phyloP scores from a whole-genome alignment of 495 filamentous ascomycete genomes.

The Saxispiralis lemnorum region DNA sequence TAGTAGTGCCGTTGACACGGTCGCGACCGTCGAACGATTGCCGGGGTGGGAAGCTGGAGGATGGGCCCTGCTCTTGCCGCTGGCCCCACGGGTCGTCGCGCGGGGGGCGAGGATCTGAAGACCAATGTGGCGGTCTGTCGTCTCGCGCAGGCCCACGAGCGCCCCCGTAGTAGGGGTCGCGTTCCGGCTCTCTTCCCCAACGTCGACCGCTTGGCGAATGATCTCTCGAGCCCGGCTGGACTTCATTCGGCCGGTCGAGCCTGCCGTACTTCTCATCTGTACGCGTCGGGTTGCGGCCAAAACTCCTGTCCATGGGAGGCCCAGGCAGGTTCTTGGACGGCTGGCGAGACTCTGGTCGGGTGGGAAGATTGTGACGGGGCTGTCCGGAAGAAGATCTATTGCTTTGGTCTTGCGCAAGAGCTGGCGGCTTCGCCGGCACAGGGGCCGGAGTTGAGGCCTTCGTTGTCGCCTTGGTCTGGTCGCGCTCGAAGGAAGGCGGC shows the following conservation, averaged over 20 bases:
- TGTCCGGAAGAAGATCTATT: too few relatives aligned
- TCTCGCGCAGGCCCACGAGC: slow-evolving; percentile 8
- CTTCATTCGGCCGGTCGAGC: slow-evolving; percentile 19
- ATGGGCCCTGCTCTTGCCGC: not conserved
- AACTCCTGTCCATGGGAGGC: slow-evolving; percentile 2
- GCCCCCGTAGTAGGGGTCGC: slow-evolving; percentile 4
- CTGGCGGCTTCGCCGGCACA: slow-evolving; percentile 4
- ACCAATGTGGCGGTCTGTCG: slow-evolving; percentile 14
- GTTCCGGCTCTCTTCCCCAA: slow-evolving; percentile 17
- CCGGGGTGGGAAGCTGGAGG: not conserved
- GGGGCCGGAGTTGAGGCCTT: slow-evolving; percentile 10
- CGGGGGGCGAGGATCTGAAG: slow-evolving; percentile 12
- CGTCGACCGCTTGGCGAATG: slow-evolving; percentile 16
- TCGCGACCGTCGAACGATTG: slow-evolving; percentile 4
- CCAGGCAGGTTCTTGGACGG: slow-evolving; percentile 12
- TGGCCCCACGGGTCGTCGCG: not conserved
- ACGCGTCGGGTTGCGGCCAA: not conserved
- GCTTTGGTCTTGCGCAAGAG: not conserved
- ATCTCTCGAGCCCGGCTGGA: slow-evolving; percentile 15
- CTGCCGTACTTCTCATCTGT: slow-evolving; percentile 17
- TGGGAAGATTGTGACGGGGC: too few relatives aligned
- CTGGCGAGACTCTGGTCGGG: slow-evolving; percentile 6
- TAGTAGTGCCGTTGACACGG: not conserved
- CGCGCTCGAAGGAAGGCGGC: not conserved
- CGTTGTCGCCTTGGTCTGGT: not conserved